Evolutionary conservation across 1,139 yeast species (phyloP).

Genomic region (Geotrichum reessii): DNA sequence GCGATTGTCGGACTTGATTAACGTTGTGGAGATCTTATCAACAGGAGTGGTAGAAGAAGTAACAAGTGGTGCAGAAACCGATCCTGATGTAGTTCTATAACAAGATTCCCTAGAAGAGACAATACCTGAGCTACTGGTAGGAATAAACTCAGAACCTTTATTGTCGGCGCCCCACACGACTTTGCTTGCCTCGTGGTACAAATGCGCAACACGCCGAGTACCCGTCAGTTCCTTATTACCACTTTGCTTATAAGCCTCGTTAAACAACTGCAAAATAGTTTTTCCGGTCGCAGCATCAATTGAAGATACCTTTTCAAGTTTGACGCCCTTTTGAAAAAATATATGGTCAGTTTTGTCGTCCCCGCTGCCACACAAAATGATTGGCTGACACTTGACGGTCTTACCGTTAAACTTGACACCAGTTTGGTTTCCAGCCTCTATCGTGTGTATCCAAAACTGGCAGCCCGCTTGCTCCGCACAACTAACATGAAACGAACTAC

Average conservation of each 20-base stretch:
- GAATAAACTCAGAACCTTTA: neutral
- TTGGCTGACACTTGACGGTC: neutral
- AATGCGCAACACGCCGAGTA: slow-evolving; percentile 23
- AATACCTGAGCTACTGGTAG: neutral
- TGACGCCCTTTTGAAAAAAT: neutral
- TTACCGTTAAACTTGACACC: neutral
- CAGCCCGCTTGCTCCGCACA: slow-evolving; percentile 48
- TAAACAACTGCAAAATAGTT: slow-evolving; percentile 33
- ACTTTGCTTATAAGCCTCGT: slow-evolving; percentile 28
- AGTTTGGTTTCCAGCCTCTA: neutral
- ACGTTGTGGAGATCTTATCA: neutral
- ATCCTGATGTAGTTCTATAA: no score
- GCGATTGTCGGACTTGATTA: neutral
- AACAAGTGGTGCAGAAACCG: neutral
- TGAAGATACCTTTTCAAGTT: slow-evolving; percentile 13
- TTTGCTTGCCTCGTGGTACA: slow-evolving; percentile 8
- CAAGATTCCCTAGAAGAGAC: neutral
- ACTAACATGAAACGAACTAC: slow-evolving; percentile 49
- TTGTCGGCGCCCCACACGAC: slow-evolving; percentile 1
- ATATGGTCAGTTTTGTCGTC: slow-evolving; percentile 15
- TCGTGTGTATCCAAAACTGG: slow-evolving; percentile 32
- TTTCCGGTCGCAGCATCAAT: slow-evolving; percentile 25
- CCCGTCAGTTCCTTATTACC: slow-evolving; percentile 24
- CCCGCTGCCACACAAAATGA: slow-evolving; percentile 9
- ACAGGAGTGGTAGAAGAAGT: neutral